Percentiles rank a stretch among this genome's conserved stretches.
These are phyloP conservation scores for Murraya koenigii DNA, from an alignment of 345 rosid species.

Conservation along the genomic window DNA sequence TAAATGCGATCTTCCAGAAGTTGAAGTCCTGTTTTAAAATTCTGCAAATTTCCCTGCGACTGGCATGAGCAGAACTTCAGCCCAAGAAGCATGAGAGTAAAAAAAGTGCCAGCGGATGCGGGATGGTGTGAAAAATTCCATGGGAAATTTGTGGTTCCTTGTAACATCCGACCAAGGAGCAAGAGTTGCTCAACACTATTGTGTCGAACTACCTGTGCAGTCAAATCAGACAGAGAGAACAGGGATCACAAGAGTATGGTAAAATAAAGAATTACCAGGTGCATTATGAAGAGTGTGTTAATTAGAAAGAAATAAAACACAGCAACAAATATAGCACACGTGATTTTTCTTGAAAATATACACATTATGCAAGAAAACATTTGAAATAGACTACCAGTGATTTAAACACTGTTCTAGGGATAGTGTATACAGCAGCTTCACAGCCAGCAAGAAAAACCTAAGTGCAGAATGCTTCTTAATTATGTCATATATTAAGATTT, in stretches of 20 bases:
- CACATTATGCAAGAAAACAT: background rate
- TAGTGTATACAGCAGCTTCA: background rate
- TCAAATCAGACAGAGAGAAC: constrained; percentile 18
- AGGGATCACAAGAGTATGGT: background rate
- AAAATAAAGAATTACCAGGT: background rate
- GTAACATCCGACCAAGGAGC: constrained; percentile 88
- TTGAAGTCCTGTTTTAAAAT: constrained; percentile 84
- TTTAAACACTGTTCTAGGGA: background rate
- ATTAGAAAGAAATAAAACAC: constrained; percentile 2
- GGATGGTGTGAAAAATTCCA: constrained; percentile 98
- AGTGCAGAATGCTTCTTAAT: background rate
- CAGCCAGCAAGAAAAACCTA: background rate
- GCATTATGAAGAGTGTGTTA: too few species aligned
- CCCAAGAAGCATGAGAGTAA: constrained; percentile 96
- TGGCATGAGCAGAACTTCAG: constrained; percentile 92
- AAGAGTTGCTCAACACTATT: constrained; percentile 91
- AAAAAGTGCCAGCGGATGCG: constrained; percentile 94
- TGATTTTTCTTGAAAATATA: background rate
- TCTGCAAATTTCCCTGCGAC: constrained; percentile 80
- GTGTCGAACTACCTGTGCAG: constrained; percentile 78
- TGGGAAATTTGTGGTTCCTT: constrained; percentile 76
- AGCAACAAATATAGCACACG: background rate
- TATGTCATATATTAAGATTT: background rate
- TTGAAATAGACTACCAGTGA: background rate
- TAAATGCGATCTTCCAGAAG: constrained; percentile 90